phyloP scores from a whole-genome alignment of 306 rosid genomes.

The Abrus pulchellus region DNA sequence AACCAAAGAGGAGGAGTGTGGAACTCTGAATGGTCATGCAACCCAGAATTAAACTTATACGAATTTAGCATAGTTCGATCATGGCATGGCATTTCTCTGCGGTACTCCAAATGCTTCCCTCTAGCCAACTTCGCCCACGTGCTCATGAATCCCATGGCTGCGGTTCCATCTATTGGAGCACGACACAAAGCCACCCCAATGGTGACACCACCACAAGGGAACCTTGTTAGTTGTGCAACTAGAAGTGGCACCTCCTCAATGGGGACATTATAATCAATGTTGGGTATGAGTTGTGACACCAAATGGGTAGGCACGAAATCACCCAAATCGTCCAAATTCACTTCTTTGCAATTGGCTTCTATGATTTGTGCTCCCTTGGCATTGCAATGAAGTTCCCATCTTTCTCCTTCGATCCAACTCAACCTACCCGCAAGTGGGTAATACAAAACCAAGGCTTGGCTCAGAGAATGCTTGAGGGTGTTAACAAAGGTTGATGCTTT shows the following conservation, averaged over 20 bases:
- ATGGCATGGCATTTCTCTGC: neutral
- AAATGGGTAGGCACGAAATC: slow-evolving; percentile 52
- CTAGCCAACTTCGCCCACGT: slow-evolving; percentile 56
- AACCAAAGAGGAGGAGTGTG: slow-evolving; percentile 42
- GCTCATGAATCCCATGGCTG: slow-evolving; percentile 42
- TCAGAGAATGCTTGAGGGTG: slow-evolving; percentile 34
- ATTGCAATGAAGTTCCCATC: slow-evolving; percentile 51
- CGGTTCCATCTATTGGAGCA: slow-evolving; percentile 35
- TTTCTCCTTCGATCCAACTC: neutral
- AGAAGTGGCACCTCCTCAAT: slow-evolving; percentile 44
- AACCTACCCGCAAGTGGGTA: slow-evolving; percentile 60
- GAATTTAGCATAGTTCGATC: slow-evolving; percentile 31
- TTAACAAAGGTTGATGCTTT: neutral
- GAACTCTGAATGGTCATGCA: slow-evolving; percentile 29
- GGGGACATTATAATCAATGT: slow-evolving; percentile 42
- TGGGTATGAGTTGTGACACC: slow-evolving; percentile 49
- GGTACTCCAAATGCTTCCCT: neutral
- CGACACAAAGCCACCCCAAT: slow-evolving; percentile 42
- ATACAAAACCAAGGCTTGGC: slow-evolving; percentile 44
- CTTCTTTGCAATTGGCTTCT: slow-evolving; percentile 35
- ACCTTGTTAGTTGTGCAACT: slow-evolving; percentile 46
- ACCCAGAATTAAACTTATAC: neutral
- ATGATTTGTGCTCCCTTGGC: slow-evolving; percentile 45
- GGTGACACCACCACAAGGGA: slow-evolving; percentile 44
- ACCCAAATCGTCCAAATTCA: slow-evolving; percentile 35